These are phyloP conservation scores for Bacidia rubella DNA, from an alignment of 495 filamentous ascomycete genomes.

Conservation along the genomic window DNA sequence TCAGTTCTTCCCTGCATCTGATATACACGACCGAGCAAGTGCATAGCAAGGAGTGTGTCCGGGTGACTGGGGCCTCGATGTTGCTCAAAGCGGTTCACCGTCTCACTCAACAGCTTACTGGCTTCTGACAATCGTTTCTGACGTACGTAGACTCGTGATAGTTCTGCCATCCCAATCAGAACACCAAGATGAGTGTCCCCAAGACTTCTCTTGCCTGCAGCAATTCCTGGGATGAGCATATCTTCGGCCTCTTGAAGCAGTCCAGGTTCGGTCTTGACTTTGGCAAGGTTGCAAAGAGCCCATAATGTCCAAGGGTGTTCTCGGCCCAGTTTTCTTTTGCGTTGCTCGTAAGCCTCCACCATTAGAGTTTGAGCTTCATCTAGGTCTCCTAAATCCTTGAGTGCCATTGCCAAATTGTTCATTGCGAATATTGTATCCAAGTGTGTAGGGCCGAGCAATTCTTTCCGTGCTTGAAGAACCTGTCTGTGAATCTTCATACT, in stretches of 20 bases:
- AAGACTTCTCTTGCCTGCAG: constrained; percentile 14
- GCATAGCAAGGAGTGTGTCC: constrained; percentile 5
- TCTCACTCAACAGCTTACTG: background rate
- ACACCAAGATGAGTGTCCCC: constrained; percentile 17
- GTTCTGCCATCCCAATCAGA: constrained; percentile 11
- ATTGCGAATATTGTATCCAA: constrained; percentile 14
- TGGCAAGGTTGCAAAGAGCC: constrained; percentile 21
- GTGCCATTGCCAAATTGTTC: constrained; percentile 19
- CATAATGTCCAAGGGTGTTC: constrained; percentile 27
- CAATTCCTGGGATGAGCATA: constrained; percentile 7
- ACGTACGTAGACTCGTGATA: constrained; percentile 4
- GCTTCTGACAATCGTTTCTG: constrained; percentile 8
- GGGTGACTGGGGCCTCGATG: constrained; percentile 6
- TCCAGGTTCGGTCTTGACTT: constrained; percentile 18
- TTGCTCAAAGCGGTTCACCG: background rate
- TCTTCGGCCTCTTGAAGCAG: constrained; percentile 15
- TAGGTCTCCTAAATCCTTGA: constrained; percentile 9
- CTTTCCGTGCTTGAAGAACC: constrained; percentile 3
- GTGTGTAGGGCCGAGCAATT: constrained; percentile 12
- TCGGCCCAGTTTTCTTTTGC: constrained; percentile 23
- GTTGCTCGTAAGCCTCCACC: constrained; percentile 19
- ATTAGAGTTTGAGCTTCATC: constrained; percentile 18
- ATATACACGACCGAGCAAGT: constrained; percentile 4
- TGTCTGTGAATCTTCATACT: constrained; percentile 7
- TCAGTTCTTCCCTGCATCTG: constrained; percentile 4